These are phyloP conservation scores for Smittium culicis DNA, from an alignment of 371 early-diverging fungal species.

Conservation along the genomic window DNA sequence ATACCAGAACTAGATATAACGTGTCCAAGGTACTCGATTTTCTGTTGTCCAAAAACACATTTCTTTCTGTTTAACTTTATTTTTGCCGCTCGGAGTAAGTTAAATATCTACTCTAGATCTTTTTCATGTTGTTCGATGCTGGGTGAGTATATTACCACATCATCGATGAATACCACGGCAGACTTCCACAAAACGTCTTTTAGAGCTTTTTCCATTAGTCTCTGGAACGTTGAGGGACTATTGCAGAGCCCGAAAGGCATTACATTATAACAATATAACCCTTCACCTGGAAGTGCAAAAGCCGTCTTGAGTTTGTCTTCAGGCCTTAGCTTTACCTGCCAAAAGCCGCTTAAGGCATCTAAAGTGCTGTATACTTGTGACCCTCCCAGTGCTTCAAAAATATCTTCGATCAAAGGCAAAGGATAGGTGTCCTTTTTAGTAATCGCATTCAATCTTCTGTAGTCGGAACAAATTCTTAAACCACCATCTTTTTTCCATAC, in stretches of 20 bases:
- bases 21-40: conserved; percentile 10
- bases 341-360: no score
- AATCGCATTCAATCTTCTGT: conserved; percentile 23
- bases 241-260: conserved; percentile 38
- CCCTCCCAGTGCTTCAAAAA: conserved; percentile 29
- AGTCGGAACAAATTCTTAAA: conserved; percentile 27
- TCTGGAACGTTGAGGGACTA: conserved; percentile 8
- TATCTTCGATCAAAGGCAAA: conserved; percentile 24
- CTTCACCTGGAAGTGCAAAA: conserved; percentile 30
- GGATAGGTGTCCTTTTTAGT: conserved; percentile 28
- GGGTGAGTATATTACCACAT: conserved; percentile 12
- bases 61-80: conserved; percentile 20
- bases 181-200: not conserved
- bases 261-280: conserved; percentile 34
- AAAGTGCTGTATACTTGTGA: no score
- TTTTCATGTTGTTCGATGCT: conserved; percentile 4
- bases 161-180: conserved; percentile 13
- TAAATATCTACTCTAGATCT: conserved; percentile 2
- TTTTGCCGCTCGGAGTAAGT: conserved; percentile 11
- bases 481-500: conserved; percentile 21
- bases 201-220: conserved; percentile 8
- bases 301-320: conserved; percentile 34
- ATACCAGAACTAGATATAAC: conserved; percentile 9
- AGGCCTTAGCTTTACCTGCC: conserved; percentile 23
- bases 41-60: conserved; percentile 9